A percentile compares a stretch with the other conserved stretches of the same genome.
phyloP scores from a whole-genome alignment of 164 flowering plant genomes.

The Tetracentron sinense region DNA sequence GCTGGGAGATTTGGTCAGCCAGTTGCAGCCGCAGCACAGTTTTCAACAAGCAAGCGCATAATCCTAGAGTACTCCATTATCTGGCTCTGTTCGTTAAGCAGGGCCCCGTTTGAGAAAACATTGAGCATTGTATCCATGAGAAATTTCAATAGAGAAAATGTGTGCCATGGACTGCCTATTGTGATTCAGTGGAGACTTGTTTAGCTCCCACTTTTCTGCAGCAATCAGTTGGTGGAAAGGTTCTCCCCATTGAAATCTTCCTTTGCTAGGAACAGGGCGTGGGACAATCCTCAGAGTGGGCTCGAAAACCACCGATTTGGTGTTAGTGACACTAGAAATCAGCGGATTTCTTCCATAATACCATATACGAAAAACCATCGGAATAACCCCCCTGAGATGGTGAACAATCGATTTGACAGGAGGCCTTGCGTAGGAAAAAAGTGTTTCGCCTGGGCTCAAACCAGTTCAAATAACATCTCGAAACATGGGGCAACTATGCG shows the following conservation, averaged over 20 bases:
- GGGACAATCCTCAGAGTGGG: constrained; percentile 1
- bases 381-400: constrained; percentile 4
- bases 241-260: background rate
- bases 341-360: too few species aligned
- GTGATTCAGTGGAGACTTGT: background rate
- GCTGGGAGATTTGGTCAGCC: background rate
- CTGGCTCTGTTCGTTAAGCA: constrained; percentile 6
- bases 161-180: constrained; percentile 11
- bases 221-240: constrained; percentile 10
- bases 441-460: constrained; percentile 15
- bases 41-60: background rate
- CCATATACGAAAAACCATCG: constrained; percentile 6
- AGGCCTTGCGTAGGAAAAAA: constrained; percentile 16
- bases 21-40: constrained; percentile 1
- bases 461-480: constrained; percentile 17
- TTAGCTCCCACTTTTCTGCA: background rate
- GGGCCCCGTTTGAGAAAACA: constrained; percentile 1
- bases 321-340: too few species aligned
- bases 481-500: constrained; percentile 18
- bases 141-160: constrained; percentile 19
- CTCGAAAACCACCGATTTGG: constrained; percentile 16
- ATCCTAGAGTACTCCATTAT: background rate
- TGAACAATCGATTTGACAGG: constrained; percentile 8
- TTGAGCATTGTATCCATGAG: background rate
- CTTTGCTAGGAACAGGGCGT: background rate